Conservation (phyloP, 352 stramenopile genomes). For the Globisporangium parvum region DNA sequence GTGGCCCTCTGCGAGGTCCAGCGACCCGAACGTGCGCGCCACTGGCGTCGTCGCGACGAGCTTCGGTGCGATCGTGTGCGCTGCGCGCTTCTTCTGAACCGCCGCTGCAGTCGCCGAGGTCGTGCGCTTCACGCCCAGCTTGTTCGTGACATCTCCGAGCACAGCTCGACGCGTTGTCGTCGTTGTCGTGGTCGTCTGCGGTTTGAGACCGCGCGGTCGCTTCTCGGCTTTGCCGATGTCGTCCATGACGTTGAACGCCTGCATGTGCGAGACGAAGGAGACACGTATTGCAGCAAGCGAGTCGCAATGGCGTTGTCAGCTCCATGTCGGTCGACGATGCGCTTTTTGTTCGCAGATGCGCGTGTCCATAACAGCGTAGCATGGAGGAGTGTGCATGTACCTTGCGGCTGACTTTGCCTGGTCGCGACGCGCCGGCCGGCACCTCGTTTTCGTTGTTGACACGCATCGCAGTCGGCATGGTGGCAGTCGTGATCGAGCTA, state of each 20-base stretch:
- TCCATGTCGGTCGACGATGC: background rate
- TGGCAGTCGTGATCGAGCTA: conserved; percentile 1
- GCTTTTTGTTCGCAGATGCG: background rate
- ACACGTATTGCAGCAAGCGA: background rate
- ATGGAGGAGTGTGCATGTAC: conserved; percentile 9
- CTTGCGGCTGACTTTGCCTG: conserved; percentile 43
- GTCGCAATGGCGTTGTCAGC: background rate
- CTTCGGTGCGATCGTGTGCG: conserved; percentile 13
- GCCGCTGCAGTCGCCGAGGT: conserved; percentile 35
- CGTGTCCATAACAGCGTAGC: background rate
- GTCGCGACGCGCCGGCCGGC: conserved; percentile 32
- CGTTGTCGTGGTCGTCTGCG: conserved; percentile 19
- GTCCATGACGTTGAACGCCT: conserved; percentile 42
- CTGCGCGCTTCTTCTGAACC: conserved; percentile 48
- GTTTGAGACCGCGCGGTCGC: conserved; percentile 45
- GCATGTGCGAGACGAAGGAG: too few species aligned
- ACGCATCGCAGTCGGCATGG: conserved; percentile 23
- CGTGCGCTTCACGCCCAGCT: conserved; percentile 62
- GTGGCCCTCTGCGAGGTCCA: conserved; percentile 25
- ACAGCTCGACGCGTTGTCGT: conserved; percentile 26
- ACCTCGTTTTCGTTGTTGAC: conserved; percentile 76
- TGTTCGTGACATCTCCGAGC: conserved; percentile 69
- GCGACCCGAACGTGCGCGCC: conserved; percentile 27
- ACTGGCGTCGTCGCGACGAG: conserved; percentile 29
- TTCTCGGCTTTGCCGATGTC: conserved; percentile 54